Conservation (phyloP, 164 flowering plant genomes). For the Vitis rotundifolia region DNA sequence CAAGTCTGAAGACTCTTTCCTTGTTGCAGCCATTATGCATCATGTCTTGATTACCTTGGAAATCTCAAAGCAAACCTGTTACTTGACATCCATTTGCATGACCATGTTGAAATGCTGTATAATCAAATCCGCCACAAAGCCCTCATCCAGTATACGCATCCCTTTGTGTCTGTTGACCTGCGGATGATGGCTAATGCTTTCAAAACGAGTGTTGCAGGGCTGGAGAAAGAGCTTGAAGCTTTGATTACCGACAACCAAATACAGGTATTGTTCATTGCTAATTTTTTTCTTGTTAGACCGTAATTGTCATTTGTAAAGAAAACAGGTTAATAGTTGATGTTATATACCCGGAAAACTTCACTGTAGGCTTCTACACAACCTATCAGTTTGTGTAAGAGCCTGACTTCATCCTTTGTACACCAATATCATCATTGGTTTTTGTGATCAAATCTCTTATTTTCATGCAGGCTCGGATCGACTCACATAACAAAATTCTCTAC, state of each 20-base stretch:
- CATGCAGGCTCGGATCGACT: constrained; percentile 91
- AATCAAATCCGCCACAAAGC: constrained; percentile 92
- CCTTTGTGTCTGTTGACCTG: constrained; percentile 93
- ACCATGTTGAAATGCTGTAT: constrained; percentile 88
- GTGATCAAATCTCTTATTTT: constrained; percentile 5
- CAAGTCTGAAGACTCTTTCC: not conserved
- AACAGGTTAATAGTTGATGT: no score
- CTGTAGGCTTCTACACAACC: no score
- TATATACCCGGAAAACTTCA: no score
- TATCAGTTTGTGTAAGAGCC: no score
- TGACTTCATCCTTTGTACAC: no score
- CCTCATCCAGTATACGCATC: constrained; percentile 92
- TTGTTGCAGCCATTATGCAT: constrained; percentile 85
- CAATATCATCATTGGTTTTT: constrained; percentile 2
- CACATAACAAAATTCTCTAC: constrained; percentile 94
- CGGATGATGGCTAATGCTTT: constrained; percentile 97
- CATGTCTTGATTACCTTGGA: constrained; percentile 85
- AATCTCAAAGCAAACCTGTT: constrained; percentile 81
- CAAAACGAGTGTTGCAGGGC: constrained; percentile 75
- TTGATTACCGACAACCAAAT: constrained; percentile 92
- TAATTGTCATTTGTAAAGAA: no score
- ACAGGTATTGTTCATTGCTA: constrained; percentile 49
- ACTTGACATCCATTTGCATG: constrained; percentile 92
- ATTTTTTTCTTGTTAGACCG: not conserved
- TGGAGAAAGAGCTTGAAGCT: constrained; percentile 94